Evolutionary conservation across 1,284 basidiomycete species (phyloP).

Genomic region (Phaffia rhodozyma): DNA sequence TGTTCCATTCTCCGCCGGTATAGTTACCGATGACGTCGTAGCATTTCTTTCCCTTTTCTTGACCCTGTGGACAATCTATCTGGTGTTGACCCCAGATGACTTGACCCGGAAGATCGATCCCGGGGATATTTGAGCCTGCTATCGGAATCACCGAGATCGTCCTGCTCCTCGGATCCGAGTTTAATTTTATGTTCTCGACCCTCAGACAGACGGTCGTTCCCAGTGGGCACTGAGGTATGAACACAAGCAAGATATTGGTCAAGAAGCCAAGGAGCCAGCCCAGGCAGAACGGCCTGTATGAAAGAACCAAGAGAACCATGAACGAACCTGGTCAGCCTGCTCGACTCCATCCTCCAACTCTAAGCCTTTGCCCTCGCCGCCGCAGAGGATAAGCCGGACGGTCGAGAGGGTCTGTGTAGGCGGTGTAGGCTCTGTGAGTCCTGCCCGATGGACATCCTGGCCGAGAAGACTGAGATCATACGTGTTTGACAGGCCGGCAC

Average conservation of each 20-base stretch:
- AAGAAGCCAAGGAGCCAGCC: not conserved
- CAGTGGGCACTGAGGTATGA: conserved; percentile 27
- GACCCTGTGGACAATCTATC: conserved; percentile 20
- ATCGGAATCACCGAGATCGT: conserved; percentile 33
- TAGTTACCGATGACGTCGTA: conserved; percentile 16
- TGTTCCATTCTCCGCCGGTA: conserved; percentile 14
- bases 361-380: not conserved
- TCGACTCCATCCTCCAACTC: conserved; percentile 4
- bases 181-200: conserved; percentile 31
- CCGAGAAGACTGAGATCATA: conserved; percentile 12
- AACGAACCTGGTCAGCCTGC: conserved; percentile 12
- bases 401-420: conserved; percentile 4
- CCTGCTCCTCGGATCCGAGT: conserved; percentile 27
- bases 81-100: conserved; percentile 18
- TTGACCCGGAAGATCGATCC: conserved; percentile 12
- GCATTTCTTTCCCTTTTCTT: conserved; percentile 26
- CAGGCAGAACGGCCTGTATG: not conserved
- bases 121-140: conserved; percentile 27
- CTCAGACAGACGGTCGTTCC: conserved; percentile 31
- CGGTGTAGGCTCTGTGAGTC: not conserved
- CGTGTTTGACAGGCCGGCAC: not conserved
- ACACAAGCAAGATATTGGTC: not conserved
- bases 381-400: conserved; percentile 12
- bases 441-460: not conserved
- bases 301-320: not conserved